phyloP scores from a whole-genome alignment of 305 asterid genomes.

The Fraxinus nigra region DNA sequence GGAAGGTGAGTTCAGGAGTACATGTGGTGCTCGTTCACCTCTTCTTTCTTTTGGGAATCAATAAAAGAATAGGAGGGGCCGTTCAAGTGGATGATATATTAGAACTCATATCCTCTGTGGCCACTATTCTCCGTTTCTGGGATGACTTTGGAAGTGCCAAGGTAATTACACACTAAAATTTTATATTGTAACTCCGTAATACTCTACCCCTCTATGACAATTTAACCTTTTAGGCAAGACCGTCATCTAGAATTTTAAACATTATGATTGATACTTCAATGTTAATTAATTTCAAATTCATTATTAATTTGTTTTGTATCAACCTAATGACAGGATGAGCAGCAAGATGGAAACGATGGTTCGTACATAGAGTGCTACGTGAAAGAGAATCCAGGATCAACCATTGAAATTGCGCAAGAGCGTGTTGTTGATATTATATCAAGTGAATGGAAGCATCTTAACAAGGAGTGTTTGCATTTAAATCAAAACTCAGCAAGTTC shows the following conservation, averaged over 20 bases:
- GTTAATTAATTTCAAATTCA: background rate
- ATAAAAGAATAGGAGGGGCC: background rate
- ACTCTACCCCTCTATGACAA: background rate
- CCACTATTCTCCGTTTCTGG: conserved; percentile 49
- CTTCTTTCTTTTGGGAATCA: conserved; percentile 41
- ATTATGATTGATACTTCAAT: background rate
- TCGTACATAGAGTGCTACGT: conserved; percentile 40
- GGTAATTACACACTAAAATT: conserved; percentile 20
- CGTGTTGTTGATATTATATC: conserved; percentile 28
- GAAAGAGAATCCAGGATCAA: conserved; percentile 20
- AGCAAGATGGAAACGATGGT: conserved; percentile 46
- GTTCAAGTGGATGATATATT: conserved; percentile 12
- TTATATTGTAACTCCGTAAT: background rate
- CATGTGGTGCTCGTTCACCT: conserved; percentile 36
- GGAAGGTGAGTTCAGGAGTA: conserved; percentile 46
- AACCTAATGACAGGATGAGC: conserved; percentile 31
- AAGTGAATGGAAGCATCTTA: conserved; percentile 44
- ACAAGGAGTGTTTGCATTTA: conserved; percentile 36
- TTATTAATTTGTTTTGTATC: background rate
- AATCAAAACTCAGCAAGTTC: conserved; percentile 6
- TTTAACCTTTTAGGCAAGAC: background rate
- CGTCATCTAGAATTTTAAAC: background rate
- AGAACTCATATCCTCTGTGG: conserved; percentile 23
- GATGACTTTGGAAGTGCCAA: conserved; percentile 51
- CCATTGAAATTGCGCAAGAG: conserved; percentile 23